phyloP scores from a whole-genome alignment of 768 basidiomycete genomes.

The Chalciporus piperatus region DNA sequence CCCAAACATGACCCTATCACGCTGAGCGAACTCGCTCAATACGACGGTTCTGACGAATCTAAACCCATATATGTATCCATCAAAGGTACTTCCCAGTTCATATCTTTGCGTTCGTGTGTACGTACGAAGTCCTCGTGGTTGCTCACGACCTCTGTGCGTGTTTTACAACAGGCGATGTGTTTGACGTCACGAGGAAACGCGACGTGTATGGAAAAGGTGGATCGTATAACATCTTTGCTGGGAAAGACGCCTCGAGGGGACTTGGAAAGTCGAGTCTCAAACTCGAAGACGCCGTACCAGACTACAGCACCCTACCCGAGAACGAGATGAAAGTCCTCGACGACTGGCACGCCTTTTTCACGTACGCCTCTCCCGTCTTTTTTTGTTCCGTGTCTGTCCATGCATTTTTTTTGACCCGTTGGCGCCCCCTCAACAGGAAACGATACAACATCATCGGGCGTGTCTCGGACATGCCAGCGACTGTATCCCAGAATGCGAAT shows the following conservation, averaged over 20 bases:
- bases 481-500: conserved; percentile 22
- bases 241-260: conserved; percentile 88
- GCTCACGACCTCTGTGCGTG: conserved; percentile 3
- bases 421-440: conserved; percentile 50
- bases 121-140: conserved; percentile 38
- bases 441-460: conserved; percentile 86
- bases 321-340: conserved; percentile 77
- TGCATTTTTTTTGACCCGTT: not conserved
- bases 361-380: conserved; percentile 46
- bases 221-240: conserved; percentile 85
- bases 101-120: not conserved
- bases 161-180: conserved; percentile 62
- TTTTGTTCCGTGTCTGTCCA: not conserved
- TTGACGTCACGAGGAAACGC: conserved; percentile 81
- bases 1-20: conserved; percentile 83
- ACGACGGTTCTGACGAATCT: conserved; percentile 60
- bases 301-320: conserved; percentile 74
- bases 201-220: conserved; percentile 87
- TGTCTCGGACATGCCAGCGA: conserved; percentile 53
- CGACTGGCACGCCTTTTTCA: conserved; percentile 88
- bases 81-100: conserved; percentile 58
- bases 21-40: conserved; percentile 60
- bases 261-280: conserved; percentile 89
- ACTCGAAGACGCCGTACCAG: conserved; percentile 79
- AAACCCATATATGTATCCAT: conserved; percentile 90